Evolutionary conservation across 345 rosid genomes (phyloP), one percentile per base, ranked within the genome.

Genomic region (Murraya koenigii): DNA sequence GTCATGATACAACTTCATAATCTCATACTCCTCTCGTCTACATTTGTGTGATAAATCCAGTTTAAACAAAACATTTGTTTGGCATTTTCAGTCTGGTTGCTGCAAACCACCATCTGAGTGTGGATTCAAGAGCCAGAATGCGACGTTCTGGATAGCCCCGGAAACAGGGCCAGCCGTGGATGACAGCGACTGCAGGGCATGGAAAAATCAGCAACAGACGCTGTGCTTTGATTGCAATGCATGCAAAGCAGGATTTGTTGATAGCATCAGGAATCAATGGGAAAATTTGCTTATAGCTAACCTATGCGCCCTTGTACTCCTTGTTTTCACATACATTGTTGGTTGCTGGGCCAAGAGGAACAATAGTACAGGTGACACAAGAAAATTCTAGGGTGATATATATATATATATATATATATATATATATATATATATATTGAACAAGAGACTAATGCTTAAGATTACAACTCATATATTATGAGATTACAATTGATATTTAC

Each of bases 91-190:
- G 88, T 74, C 79, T 41, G 84, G 89, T 35, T 88, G 91, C 82
- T 88, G 91, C 81, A 85, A 85, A 78, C 91, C 91, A 9, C 86
- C 91, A 5, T 55, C 41, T 14, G 44, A 80, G 7, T 88, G 91
- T 17, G 83, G 82, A 26, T 80, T 79, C 52, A 66, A 19, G 61
- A 80, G 58, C 75, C 64, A 69, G 72, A 82, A 80, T 13, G 84
- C 81, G 28, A 86, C 88, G 32, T 71, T 47, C 59, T 83, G 86
- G 86, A 41, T 72, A 54, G 23, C 28, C 4, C 77, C 80, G 2
- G 10, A 54, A 47, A 6, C 55, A 5, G 55, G 32, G 23, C 74
- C 10, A 23, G 68, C 39, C 0, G 2, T 15, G 14, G 69, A 58
- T 1, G 81, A 81, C 75, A 64, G 75, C 19, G 84, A 78, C 69